A percentile compares a stretch with the other conserved stretches of the same genome.
These are phyloP conservation scores for Tolypocladium ovalisporum DNA, from an alignment of 2,329 filamentous ascomycete species.

Conservation along the genomic window DNA sequence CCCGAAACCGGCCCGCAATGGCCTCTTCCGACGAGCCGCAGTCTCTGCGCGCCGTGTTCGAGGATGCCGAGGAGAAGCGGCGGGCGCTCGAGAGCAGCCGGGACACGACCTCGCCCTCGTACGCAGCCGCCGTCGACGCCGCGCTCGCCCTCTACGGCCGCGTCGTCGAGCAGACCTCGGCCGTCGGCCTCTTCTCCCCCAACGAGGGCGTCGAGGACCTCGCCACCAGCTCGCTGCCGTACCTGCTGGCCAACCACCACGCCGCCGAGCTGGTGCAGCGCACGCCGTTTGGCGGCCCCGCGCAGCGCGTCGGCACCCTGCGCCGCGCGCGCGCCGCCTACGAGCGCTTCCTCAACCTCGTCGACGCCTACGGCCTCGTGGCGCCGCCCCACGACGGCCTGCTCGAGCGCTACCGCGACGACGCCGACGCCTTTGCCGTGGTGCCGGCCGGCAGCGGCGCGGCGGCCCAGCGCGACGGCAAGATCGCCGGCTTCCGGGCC, in stretches of 20 bases:
- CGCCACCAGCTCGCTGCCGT: conserved; percentile 73
- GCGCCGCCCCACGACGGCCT: conserved; percentile 52
- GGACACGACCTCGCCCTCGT: conserved; percentile 53
- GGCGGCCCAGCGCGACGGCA: conserved; percentile 62
- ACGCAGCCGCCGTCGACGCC: conserved; percentile 54
- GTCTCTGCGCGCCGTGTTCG: conserved; percentile 38
- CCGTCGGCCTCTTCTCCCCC: conserved; percentile 73
- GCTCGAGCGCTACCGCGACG: conserved; percentile 62
- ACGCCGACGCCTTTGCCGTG: conserved; percentile 61
- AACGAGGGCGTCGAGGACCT: conserved; percentile 88
- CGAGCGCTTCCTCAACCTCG: conserved; percentile 64
- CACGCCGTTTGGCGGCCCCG: conserved; percentile 39
- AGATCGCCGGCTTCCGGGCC: conserved; percentile 74
- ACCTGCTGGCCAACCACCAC: conserved; percentile 67
- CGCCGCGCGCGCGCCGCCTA: conserved; percentile 57
- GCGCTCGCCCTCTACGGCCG: conserved; percentile 63
- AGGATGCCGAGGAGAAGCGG: conserved; percentile 40
- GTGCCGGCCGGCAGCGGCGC: conserved; percentile 48
- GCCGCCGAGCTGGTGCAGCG: conserved; percentile 71
- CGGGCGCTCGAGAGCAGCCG: conserved; percentile 49
- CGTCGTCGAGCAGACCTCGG: conserved; percentile 57
- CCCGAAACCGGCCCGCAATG: neutral
- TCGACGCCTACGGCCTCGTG: conserved; percentile 72
- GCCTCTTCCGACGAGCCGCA: conserved; percentile 28
- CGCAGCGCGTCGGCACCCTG: conserved; percentile 53